phyloP scores from a whole-genome alignment of 352 stramenopile species.

The Elongisporangium undulatum region DNA sequence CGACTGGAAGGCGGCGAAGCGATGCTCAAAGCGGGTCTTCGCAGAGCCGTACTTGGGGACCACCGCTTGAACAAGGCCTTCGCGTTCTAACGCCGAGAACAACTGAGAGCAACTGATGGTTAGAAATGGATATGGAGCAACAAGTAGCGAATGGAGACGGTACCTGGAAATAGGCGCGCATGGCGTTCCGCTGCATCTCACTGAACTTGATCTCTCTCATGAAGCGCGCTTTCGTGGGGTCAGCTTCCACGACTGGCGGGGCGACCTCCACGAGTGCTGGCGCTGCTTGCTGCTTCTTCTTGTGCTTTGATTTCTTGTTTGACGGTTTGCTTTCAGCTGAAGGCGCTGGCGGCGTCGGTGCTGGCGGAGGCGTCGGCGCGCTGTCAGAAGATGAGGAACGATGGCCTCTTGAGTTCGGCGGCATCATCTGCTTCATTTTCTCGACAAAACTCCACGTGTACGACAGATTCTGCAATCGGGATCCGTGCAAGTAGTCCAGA shows the following conservation, averaged over 20 bases:
- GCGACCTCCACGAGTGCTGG: constrained; percentile 1
- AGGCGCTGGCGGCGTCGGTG: constrained; percentile 5
- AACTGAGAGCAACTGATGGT: constrained; percentile 16
- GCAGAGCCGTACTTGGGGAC: constrained; percentile 53
- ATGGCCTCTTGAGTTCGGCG: constrained; percentile 4
- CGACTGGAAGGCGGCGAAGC: constrained; percentile 70
- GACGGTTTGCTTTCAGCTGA: constrained; percentile 15
- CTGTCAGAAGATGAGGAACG: constrained; percentile 5
- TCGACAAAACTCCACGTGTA: constrained; percentile 80
- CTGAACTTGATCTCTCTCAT: constrained; percentile 74
- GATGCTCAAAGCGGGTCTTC: constrained; percentile 71
- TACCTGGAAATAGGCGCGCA: constrained; percentile 79
- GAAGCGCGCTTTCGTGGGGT: constrained; percentile 57
- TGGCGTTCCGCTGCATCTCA: constrained; percentile 66
- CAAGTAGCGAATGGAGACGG: background rate
- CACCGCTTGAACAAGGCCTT: constrained; percentile 45
- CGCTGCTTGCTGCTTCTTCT: constrained; percentile 23
- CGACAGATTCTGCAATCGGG: constrained; percentile 76
- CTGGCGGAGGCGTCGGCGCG: background rate
- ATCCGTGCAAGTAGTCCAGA: constrained; percentile 81
- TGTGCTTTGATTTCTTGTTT: constrained; percentile 41
- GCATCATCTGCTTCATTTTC: constrained; percentile 75
- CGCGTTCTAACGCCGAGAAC: constrained; percentile 66
- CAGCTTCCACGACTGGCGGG: constrained; percentile 13
- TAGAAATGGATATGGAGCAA: background rate